Evolutionary conservation across 306 rosid species (phyloP).

Genomic region (Mimosa pudica): DNA sequence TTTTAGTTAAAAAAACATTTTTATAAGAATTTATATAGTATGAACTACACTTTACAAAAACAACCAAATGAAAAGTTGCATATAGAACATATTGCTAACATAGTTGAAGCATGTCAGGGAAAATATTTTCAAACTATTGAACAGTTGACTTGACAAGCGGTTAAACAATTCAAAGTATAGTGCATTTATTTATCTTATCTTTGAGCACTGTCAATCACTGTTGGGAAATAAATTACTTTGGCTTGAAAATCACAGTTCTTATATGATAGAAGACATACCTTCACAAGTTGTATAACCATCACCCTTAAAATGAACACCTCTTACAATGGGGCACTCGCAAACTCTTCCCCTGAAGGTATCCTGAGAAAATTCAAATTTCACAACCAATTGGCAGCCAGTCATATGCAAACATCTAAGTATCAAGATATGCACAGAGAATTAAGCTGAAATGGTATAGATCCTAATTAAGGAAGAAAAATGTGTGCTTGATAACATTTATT

Average conservation of each 20-base stretch:
- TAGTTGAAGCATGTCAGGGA: neutral
- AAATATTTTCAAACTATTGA: neutral
- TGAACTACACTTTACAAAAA: neutral
- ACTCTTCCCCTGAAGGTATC: conserved; percentile 97
- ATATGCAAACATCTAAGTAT: conserved; percentile 7
- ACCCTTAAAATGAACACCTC: conserved; percentile 88
- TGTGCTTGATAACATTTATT: conserved; percentile 7
- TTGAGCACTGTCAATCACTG: neutral
- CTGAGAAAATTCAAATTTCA: conserved; percentile 44
- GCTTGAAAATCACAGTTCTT: neutral
- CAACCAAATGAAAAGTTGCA: neutral
- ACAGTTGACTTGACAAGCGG: neutral
- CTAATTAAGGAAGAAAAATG: neutral
- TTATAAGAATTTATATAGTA: neutral
- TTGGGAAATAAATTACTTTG: neutral
- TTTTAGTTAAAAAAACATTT: neutral
- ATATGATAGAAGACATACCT: conserved; percentile 48
- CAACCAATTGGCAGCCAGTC: conserved; percentile 2
- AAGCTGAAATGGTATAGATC: neutral
- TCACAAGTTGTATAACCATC: conserved; percentile 81
- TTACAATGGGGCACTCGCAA: conserved; percentile 86
- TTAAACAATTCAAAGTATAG: neutral
- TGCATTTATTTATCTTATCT: too few relatives aligned
- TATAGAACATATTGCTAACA: neutral
- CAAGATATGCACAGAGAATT: neutral